Percentiles rank a stretch among this genome's conserved stretches.
Conservation (phyloP, 1,284 basidiomycete genomes). For the Puccinia novopanici region DNA sequence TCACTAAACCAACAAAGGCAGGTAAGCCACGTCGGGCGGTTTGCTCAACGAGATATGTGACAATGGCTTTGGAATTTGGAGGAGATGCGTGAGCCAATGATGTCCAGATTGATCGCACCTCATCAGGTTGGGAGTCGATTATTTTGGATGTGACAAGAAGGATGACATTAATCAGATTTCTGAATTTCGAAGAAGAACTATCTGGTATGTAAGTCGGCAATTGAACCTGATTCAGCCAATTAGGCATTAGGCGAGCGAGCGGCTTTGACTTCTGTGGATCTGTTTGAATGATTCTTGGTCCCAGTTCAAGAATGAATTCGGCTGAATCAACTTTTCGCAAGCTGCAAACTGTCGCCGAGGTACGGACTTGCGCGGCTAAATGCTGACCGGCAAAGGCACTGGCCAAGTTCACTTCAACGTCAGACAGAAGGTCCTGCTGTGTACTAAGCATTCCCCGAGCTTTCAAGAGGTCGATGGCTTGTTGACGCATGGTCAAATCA, state of each 20-base stretch:
- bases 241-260: conserved; percentile 40
- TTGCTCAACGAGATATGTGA: conserved; percentile 40
- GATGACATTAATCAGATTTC: conserved; percentile 40
- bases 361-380: conserved; percentile 31
- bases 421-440: conserved; percentile 22
- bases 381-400: conserved; percentile 50
- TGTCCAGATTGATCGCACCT: conserved; percentile 39
- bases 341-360: conserved; percentile 31
- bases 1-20: conserved; percentile 35
- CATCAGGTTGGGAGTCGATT: conserved; percentile 33
- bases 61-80: conserved; percentile 31
- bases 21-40: conserved; percentile 34
- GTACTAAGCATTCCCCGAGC: conserved; percentile 13
- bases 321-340: conserved; percentile 12
- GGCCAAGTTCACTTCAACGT: conserved; percentile 34
- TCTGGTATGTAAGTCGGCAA: conserved; percentile 29
- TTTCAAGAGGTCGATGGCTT: conserved; percentile 44
- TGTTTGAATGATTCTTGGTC: conserved; percentile 39
- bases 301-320: conserved; percentile 38
- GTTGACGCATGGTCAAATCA: conserved; percentile 35
- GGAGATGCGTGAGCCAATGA: conserved; percentile 39
- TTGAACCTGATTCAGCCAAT: conserved; percentile 45
- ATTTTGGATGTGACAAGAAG: conserved; percentile 42
- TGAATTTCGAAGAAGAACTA: conserved; percentile 35
- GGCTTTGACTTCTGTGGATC: conserved; percentile 36